Evolutionary conservation across 2,329 filamentous ascomycete genomes (phyloP), one percentile per base, ranked within the genome.

Genomic region (Fusarium irregulare): DNA sequence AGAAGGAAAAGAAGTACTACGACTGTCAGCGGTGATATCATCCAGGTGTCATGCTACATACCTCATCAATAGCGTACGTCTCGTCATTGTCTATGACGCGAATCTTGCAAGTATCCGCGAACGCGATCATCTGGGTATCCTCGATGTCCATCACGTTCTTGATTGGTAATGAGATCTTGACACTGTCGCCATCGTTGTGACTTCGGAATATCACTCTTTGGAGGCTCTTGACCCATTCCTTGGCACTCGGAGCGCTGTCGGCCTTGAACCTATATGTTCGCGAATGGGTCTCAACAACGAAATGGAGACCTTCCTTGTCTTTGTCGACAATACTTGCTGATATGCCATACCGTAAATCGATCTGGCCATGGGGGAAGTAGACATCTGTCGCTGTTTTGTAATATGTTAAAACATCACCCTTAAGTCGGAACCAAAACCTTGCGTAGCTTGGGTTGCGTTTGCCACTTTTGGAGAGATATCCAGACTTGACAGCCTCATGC

Each of bases 1-100:
- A 97, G 80, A 98, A 98, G 0, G 94, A 96, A 79, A 99, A 98
- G 78, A 97, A 98, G 78, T 98, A 98, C 89, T 94, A 13, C 46
- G 11, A n/a, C 5, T 9, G 48, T 71, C 37, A 73, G 68, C 37
- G 9, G 14, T 23, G 30, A 21, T 3, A 16, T 27, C 25, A 11
- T 3, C n/a, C 11, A n/a, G 56, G 2, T 2, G 10, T 16, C 10
- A 30, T n/a, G 8, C 5, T 6, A 77, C 82, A 69, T 82, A 93
- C 92, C 85, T 99, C 96, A 75, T 99, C 96, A 69, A 98, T 93
- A 4, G 94, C 94, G 80, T 92, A 98, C 0, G 93, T 97, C 79
- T 98, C 95, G 70, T 96, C 93, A 70, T 94, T 97, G 76, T 98
- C 94, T 60, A 98, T 90, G 45, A 98, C 93, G 40, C 93, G 89